Evolutionary conservation across 306 rosid genomes (phyloP).

Genomic region (Acacia crassicarpa): DNA sequence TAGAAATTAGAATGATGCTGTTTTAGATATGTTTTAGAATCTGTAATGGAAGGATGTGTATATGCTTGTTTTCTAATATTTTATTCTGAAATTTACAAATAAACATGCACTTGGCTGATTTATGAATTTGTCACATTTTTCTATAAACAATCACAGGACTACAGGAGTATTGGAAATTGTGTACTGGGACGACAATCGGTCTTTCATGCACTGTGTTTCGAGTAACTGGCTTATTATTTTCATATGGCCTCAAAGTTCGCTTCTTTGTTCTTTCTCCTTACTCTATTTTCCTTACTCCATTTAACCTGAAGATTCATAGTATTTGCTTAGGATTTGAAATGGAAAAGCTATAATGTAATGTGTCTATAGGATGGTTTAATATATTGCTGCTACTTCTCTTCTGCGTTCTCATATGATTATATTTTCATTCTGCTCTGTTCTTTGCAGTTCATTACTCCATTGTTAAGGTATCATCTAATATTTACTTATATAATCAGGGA

Average conservation of each 20-base stretch:
- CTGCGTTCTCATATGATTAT: background rate
- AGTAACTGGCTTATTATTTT: background rate
- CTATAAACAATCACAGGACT: background rate
- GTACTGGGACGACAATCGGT: background rate
- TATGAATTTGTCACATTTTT: background rate
- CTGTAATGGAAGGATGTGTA: background rate
- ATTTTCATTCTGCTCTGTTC: background rate
- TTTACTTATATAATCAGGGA: conserved; percentile 55
- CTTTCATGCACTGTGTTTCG: conserved; percentile 13
- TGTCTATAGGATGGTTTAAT: background rate
- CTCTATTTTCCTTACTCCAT: background rate
- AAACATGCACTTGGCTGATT: background rate
- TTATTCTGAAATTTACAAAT: background rate
- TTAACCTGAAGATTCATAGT: background rate
- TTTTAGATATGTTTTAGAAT: background rate
- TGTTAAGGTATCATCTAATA: conserved; percentile 8
- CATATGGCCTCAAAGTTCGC: background rate
- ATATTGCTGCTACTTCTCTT: background rate
- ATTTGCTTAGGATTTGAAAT: background rate
- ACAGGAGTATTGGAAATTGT: conserved; percentile 1
- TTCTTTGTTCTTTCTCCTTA: background rate
- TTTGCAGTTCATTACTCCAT: background rate
- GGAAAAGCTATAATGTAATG: background rate
- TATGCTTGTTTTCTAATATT: background rate
- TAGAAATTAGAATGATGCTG: background rate